Conservation (phyloP, 2,329 filamentous ascomycete species). For the Pseudogymnoascus sp. region DNA sequence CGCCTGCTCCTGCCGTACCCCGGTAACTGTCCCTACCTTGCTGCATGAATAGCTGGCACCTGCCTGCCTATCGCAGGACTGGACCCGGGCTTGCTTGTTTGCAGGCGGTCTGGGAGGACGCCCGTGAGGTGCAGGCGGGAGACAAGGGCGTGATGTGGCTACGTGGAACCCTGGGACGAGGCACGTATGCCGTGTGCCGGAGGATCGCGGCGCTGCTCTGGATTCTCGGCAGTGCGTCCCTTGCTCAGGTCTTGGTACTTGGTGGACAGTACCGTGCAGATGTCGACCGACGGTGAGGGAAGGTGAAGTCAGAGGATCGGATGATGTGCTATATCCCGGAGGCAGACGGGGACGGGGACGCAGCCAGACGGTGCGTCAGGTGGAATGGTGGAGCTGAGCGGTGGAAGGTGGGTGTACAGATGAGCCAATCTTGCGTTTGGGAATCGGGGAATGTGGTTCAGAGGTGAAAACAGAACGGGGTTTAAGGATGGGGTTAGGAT, state of each 20-base stretch:
- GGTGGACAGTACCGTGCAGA: neutral
- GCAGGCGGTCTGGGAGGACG: neutral
- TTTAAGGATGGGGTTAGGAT: neutral
- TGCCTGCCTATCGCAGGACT: neutral
- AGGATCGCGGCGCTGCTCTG: neutral
- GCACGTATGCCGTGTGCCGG: conserved; percentile 1
- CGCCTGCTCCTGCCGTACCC: neutral
- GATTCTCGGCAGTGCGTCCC: neutral
- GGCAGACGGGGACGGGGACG: neutral
- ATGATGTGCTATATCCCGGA: neutral
- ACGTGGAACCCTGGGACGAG: neutral
- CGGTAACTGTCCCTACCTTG: neutral
- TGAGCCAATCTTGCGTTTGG: neutral
- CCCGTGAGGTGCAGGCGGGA: neutral
- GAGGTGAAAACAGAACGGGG: neutral
- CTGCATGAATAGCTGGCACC: neutral
- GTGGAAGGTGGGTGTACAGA: neutral
- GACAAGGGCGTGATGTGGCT: neutral
- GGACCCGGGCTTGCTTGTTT: neutral
- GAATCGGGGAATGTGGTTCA: neutral
- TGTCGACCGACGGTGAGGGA: neutral
- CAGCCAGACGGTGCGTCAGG: neutral
- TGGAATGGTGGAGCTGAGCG: neutral
- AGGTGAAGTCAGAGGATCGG: neutral
- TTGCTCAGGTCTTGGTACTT: neutral